A percentile compares a stretch with the other conserved stretches of the same genome.
Conservation (phyloP, 2,329 filamentous ascomycete species). For the Cladophialophora psammophila region DNA sequence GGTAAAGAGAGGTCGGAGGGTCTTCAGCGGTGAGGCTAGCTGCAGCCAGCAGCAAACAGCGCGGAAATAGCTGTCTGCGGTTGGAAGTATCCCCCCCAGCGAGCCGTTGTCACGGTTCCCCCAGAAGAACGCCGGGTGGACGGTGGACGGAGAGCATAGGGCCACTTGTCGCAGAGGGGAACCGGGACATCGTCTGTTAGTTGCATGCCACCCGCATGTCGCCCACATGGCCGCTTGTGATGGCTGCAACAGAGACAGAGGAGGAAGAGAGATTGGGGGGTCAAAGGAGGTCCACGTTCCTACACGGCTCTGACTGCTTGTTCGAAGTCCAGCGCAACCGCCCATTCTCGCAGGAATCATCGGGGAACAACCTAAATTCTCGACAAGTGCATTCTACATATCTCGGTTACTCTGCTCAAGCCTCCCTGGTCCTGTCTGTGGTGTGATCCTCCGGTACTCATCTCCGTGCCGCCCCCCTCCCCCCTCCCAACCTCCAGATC, state of each 20-base stretch:
- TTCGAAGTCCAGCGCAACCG: background rate
- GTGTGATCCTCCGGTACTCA: background rate
- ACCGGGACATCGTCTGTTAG: background rate
- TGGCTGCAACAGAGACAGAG: background rate
- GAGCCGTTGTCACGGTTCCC: background rate
- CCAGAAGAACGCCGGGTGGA: background rate
- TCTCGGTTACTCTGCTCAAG: background rate
- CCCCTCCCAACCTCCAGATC: background rate
- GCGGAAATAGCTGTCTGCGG: background rate
- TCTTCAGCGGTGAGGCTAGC: constrained; percentile 5
- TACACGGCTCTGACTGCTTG: background rate
- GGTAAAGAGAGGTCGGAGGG: background rate
- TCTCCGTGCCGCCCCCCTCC: background rate
- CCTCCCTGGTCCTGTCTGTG: too few species aligned
- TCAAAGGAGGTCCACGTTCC: background rate
- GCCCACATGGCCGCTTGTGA: constrained; percentile 2
- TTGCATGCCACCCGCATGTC: background rate
- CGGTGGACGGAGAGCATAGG: background rate
- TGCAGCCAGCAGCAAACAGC: background rate
- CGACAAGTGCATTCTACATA: background rate
- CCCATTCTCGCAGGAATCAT: background rate
- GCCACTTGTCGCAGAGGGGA: background rate
- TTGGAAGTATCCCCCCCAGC: background rate
- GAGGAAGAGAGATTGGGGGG: background rate
- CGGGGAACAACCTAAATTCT: constrained; percentile 2